These are phyloP conservation scores for Colletotrichum cuscutae DNA, from an alignment of 2,329 filamentous ascomycete genomes.

Conservation along the genomic window DNA sequence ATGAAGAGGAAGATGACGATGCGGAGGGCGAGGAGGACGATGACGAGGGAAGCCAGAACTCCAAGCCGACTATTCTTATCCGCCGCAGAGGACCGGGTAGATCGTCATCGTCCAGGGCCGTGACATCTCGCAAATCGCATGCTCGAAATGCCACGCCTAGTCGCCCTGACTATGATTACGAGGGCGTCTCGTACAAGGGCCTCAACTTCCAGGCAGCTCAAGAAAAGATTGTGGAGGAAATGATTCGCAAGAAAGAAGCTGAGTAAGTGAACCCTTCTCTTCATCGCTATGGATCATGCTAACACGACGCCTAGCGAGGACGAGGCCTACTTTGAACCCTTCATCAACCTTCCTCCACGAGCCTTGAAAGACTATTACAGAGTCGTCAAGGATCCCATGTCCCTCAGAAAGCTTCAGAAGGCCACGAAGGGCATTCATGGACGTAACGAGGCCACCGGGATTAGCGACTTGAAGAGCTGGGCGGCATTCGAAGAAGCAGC, in stretches of 20 bases:
- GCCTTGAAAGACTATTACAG: constrained; percentile 87
- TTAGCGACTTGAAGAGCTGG: constrained; percentile 83
- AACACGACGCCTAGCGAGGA: constrained; percentile 64
- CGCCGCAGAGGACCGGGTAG: constrained; percentile 50
- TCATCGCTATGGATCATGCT: constrained; percentile 10
- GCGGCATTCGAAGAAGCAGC: constrained; percentile 82
- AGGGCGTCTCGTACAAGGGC: constrained; percentile 72
- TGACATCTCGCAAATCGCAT: constrained; percentile 43
- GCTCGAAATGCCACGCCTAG: constrained; percentile 47
- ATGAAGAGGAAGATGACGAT: constrained; percentile 41
- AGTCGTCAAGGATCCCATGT: constrained; percentile 83
- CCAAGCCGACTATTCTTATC: constrained; percentile 49
- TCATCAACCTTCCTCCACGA: constrained; percentile 81
- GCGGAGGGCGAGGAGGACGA: constrained; percentile 47
- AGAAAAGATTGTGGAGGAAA: constrained; percentile 82
- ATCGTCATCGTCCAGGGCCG: constrained; percentile 46
- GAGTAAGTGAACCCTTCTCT: constrained; percentile 57
- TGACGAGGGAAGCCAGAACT: constrained; percentile 41
- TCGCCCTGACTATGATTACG: constrained; percentile 63
- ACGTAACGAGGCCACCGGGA: constrained; percentile 70
- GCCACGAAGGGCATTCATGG: constrained; percentile 78
- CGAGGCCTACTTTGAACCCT: constrained; percentile 77
- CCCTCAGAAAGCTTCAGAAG: constrained; percentile 81
- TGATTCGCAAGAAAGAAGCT: constrained; percentile 75
- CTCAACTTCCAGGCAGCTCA: constrained; percentile 86